Evolutionary conservation across 1,284 basidiomycete species (phyloP).

Genomic region (Puccinia novopanici): DNA sequence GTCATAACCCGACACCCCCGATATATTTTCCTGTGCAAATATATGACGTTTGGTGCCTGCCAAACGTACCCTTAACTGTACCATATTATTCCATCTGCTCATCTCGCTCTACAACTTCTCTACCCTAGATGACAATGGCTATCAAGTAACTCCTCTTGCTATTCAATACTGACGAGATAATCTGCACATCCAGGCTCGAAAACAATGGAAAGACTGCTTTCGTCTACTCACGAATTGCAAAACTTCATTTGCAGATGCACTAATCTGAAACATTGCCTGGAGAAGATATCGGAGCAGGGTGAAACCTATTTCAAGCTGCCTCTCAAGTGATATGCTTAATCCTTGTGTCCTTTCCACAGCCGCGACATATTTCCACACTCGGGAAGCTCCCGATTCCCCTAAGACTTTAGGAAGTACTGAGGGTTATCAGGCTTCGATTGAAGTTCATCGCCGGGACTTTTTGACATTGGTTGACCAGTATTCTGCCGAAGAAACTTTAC

Average conservation of each 20-base stretch:
- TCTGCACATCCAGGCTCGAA: neutral
- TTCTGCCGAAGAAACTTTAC: conserved; percentile 8
- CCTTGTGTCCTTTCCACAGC: neutral
- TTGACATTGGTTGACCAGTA: conserved; percentile 25
- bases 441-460: neutral
- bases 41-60: too few relatives aligned
- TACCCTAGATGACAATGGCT: too few relatives aligned
- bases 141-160: too few relatives aligned
- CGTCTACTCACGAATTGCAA: conserved; percentile 7
- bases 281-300: conserved; percentile 9
- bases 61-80: too few relatives aligned
- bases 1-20: too few relatives aligned
- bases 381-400: neutral
- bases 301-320: neutral
- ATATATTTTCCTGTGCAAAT: too few relatives aligned
- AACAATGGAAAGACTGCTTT: conserved; percentile 9
- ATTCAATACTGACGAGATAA: neutral
- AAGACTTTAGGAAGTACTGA: neutral
- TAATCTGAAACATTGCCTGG: conserved; percentile 9
- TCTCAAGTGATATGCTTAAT: neutral
- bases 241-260: conserved; percentile 2
- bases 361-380: neutral
- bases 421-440: neutral
- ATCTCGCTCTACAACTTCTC: too few relatives aligned
- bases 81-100: too few relatives aligned